Percentiles rank a stretch among this genome's conserved stretches.
phyloP scores from a whole-genome alignment of 495 filamentous ascomycete genomes.

The Penicillium maclennaniae region DNA sequence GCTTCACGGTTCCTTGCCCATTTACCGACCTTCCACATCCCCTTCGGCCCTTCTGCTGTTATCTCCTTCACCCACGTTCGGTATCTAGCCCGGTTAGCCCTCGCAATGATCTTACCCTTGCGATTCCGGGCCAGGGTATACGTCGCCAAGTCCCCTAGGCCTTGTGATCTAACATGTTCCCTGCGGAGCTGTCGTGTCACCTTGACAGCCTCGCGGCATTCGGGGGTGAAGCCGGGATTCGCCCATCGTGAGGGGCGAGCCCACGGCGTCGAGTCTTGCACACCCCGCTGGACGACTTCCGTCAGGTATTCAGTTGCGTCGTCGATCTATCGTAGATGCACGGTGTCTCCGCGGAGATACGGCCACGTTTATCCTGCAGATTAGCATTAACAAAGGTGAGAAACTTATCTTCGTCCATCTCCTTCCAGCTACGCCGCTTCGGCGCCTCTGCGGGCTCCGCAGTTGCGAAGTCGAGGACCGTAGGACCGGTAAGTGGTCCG shows the following conservation, averaged over 20 bases:
- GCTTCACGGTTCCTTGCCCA: slow-evolving; percentile 7
- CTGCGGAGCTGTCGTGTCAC: background rate
- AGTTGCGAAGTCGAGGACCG: background rate
- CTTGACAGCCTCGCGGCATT: slow-evolving; percentile 12
- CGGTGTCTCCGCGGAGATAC: no score
- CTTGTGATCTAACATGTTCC: background rate
- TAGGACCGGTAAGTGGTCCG: slow-evolving; percentile 13
- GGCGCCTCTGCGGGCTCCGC: background rate
- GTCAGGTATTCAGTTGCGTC: background rate
- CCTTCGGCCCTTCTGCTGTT: slow-evolving; percentile 5
- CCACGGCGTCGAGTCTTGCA: no score
- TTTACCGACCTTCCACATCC: slow-evolving; percentile 12
- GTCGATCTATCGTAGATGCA: slow-evolving; percentile 1
- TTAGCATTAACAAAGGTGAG: no score
- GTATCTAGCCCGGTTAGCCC: background rate
- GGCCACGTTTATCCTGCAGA: no score
- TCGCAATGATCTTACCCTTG: background rate
- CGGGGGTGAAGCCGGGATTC: slow-evolving; percentile 4
- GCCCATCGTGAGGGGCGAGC: slow-evolving; percentile 1
- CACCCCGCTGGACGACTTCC: background rate
- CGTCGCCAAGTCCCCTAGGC: background rate
- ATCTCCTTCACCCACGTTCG: background rate
- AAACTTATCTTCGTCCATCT: slow-evolving; percentile 7
- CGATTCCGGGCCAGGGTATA: background rate
- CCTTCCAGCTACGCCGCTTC: slow-evolving; percentile 13